Percentiles rank a stretch among this genome's conserved stretches.
Conservation (phyloP, 2,329 filamentous ascomycete species). For the Colletotrichum tanaceti region DNA sequence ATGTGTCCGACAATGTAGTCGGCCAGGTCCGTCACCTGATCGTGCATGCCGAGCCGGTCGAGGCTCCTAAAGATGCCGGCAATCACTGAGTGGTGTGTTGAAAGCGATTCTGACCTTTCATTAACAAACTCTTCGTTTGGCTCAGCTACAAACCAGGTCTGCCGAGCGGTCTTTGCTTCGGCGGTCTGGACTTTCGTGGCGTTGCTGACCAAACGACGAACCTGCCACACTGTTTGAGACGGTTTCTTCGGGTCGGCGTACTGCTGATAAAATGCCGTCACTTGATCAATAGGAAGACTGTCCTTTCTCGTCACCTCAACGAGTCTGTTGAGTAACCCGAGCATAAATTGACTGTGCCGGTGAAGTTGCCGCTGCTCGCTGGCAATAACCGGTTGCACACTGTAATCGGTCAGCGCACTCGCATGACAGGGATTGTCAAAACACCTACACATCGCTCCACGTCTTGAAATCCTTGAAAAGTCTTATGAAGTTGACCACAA, state of each 20-base stretch:
- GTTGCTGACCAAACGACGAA: conserved; percentile 22
- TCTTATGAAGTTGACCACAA: conserved; percentile 22
- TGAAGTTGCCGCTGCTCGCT: background rate
- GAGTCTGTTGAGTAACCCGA: conserved; percentile 31
- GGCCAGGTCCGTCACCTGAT: conserved; percentile 11
- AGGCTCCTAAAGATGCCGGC: conserved; percentile 32
- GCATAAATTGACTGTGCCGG: conserved; percentile 15
- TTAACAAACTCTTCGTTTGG: background rate
- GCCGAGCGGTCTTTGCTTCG: conserved; percentile 29
- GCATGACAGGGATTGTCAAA: too few relatives aligned
- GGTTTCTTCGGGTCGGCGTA: background rate
- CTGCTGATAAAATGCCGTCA: conserved; percentile 16
- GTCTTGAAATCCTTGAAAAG: conserved; percentile 17
- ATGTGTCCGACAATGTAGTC: conserved; percentile 7
- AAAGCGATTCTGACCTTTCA: background rate
- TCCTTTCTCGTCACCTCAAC: conserved; percentile 21
- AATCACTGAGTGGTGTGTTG: conserved; percentile 16
- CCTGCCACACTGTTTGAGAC: background rate
- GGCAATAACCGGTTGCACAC: conserved; percentile 12
- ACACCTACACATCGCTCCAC: conserved; percentile 22
- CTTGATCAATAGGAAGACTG: conserved; percentile 14
- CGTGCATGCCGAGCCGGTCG: conserved; percentile 25
- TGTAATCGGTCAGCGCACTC: background rate
- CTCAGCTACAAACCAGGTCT: conserved; percentile 23
- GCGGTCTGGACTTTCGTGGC: conserved; percentile 4